Percentiles rank a stretch among this genome's conserved stretches.
Conservation (phyloP, 2,329 filamentous ascomycete species). For the Phyllosticta citribraziliensis region DNA sequence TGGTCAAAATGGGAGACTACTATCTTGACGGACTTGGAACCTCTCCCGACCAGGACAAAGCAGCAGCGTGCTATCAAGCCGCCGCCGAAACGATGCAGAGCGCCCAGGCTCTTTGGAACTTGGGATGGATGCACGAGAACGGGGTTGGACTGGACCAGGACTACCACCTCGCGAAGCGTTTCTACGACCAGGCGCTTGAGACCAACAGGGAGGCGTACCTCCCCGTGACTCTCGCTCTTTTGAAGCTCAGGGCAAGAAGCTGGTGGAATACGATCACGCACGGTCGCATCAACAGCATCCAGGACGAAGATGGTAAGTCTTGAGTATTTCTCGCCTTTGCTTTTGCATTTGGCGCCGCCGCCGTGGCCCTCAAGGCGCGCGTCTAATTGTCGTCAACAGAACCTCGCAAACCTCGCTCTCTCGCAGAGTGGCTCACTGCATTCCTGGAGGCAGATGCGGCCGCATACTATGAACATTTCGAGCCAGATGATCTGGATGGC, state of each 20-base stretch:
- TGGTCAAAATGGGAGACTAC: conserved; percentile 98
- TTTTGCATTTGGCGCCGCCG: neutral
- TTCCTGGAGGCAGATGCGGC: conserved; percentile 58
- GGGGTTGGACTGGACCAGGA: conserved; percentile 87
- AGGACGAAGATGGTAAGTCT: conserved; percentile 66
- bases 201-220: conserved; percentile 89
- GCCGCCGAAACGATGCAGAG: conserved; percentile 87
- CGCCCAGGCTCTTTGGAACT: conserved; percentile 90
- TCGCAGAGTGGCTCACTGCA: conserved; percentile 77
- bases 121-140: conserved; percentile 99
- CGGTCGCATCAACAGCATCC: conserved; percentile 85
- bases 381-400: conserved; percentile 35
- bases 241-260: conserved; percentile 75
- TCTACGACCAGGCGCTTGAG: conserved; percentile 85
- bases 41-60: conserved; percentile 62
- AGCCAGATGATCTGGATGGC: conserved; percentile 35
- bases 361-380: neutral
- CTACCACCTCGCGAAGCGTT: conserved; percentile 92
- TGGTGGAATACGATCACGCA: conserved; percentile 92
- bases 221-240: conserved; percentile 76
- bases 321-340: neutral
- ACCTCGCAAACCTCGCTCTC: conserved; percentile 61
- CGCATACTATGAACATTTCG: conserved; percentile 47
- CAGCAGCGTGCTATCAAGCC: conserved; percentile 83
- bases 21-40: conserved; percentile 78